phyloP scores from a whole-genome alignment of 441 rosid species.

The Syzygium syzygioides region DNA sequence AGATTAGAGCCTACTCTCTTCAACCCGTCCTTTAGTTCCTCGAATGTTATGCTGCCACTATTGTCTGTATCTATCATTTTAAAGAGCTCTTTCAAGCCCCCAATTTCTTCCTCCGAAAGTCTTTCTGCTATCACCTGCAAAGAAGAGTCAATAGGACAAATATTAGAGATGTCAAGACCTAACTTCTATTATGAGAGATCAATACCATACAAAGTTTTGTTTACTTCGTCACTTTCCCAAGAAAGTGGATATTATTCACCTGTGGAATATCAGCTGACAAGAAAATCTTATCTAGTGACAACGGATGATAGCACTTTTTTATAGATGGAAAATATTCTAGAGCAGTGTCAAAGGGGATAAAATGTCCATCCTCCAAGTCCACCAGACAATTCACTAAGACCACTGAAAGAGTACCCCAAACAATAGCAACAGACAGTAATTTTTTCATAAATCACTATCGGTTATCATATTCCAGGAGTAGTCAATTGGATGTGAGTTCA shows the following conservation, averaged over 20 bases:
- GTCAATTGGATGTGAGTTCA: not conserved
- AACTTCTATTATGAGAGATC: not conserved
- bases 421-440: not conserved
- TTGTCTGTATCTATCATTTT: constrained; percentile 14
- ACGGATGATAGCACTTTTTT: not conserved
- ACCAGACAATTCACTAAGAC: not conserved
- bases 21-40: constrained; percentile 10
- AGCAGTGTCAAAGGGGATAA: not conserved
- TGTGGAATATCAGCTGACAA: not conserved
- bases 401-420: not conserved
- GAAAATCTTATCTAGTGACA: not conserved
- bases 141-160: not conserved
- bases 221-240: not conserved
- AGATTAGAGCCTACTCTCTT: constrained; percentile 11
- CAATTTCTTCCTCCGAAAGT: constrained; percentile 14
- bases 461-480: not conserved
- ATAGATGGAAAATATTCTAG: not conserved
- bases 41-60: constrained; percentile 15
- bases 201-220: not conserved
- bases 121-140: constrained; percentile 13
- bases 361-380: not conserved
- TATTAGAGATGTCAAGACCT: not conserved
- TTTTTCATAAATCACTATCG: not conserved
- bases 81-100: constrained; percentile 12
- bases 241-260: not conserved